Base-by-base conservation (phyloP, 345 rosid genomes). In the Rhizophora apiculata region DNA sequence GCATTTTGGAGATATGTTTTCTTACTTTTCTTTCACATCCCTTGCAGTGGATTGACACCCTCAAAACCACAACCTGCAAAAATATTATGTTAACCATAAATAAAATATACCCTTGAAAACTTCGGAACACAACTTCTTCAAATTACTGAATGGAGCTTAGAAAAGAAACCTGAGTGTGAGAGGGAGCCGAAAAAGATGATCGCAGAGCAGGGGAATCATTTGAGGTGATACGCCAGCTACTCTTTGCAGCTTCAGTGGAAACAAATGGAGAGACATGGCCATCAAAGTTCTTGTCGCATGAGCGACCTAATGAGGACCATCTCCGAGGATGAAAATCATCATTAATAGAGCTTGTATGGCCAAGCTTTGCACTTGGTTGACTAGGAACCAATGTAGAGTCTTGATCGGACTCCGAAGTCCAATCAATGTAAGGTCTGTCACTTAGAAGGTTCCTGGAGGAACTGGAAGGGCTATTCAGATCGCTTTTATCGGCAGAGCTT, bases 1-100 rank as follows among this genome's bases (percentile, higher is more conserved):
- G 93, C 93, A 94, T 94, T 87, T 86, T 94, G 65, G 97, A 86
- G 63, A 94, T 83, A 69, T 94, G 97, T 64, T 86, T 94, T 78
- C 93, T 82, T 39, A 94, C 88, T 83, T 94, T 94, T 75, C 89
- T 92, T 86, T 94, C 98, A 72, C 98, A 94, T 18, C 97, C 98
- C 73, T 88, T 89, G 89, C 98, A 94, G 68, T 94, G 93, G 67
- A 94, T 89, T 52, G 98, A 88, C 60, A 94, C 95, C 81, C 87
- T 82, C 81, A 94, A 81, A 63, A 89, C 92, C 72, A 94, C 98
- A 51, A 94, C 92, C 96, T 90, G 76, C 65, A 49, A 71, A 71
- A 51, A 16, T 34, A 37, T 58, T n/a, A 36, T 22, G 29, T 55
- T 10, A 24, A 55, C 18, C 30, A 24, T 55, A 55, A 55, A 21